Conservation (phyloP, 179 eudicot species). For the Silene noctiflora region DNA sequence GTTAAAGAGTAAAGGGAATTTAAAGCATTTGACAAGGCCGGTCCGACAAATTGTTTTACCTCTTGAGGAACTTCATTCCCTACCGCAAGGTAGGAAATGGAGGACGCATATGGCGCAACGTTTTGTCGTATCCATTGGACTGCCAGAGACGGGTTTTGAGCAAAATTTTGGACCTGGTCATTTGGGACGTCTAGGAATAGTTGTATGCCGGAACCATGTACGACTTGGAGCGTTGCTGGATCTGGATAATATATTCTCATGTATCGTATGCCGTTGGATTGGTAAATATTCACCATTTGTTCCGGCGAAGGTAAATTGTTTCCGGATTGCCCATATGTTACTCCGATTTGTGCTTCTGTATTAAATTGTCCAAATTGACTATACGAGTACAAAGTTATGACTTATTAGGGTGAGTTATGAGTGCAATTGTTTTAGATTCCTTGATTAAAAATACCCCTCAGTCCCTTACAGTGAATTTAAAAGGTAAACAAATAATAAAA, state of each 20-base stretch:
- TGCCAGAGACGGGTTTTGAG: slow-evolving; percentile 31
- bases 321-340: slow-evolving; percentile 23
- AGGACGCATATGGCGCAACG: slow-evolving; percentile 32
- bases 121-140: slow-evolving; percentile 41
- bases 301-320: slow-evolving; percentile 41
- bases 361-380: not conserved
- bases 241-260: slow-evolving; percentile 47
- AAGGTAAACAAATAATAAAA: no score
- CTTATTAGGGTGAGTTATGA: no score
- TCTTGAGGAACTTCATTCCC: slow-evolving; percentile 47
- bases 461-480: no score
- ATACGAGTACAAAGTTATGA: not conserved
- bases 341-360: slow-evolving; percentile 23
- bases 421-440: no score
- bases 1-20: slow-evolving; percentile 23
- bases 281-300: slow-evolving; percentile 42
- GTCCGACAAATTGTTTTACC: slow-evolving; percentile 29
- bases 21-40: slow-evolving; percentile 44
- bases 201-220: slow-evolving; percentile 43
- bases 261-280: slow-evolving; percentile 32
- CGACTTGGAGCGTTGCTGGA: slow-evolving; percentile 37
- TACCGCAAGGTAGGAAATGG: slow-evolving; percentile 43
- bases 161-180: slow-evolving; percentile 23
- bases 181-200: slow-evolving; percentile 42
- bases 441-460: no score